Evolutionary conservation across 371 early-diverging fungal genomes (phyloP).

Genomic region (Rhizopus sp.): DNA sequence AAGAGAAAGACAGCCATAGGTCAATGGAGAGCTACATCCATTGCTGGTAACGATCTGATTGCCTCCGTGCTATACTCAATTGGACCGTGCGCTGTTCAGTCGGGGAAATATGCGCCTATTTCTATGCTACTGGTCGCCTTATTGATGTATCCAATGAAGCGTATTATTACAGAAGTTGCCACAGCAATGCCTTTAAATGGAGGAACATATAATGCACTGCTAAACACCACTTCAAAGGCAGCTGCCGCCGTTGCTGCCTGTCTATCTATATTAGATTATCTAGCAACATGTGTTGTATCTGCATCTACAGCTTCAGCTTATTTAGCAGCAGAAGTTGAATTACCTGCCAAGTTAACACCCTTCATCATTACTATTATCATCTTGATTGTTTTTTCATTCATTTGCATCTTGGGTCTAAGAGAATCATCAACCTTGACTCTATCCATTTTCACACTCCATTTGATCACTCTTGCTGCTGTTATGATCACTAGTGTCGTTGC

Average conservation of each 20-base stretch:
- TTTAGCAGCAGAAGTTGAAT: slow-evolving; percentile 43
- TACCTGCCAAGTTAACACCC: slow-evolving; percentile 23
- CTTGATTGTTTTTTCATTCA: slow-evolving; percentile 38
- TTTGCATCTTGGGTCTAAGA: slow-evolving; percentile 38
- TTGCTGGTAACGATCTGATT: slow-evolving; percentile 58
- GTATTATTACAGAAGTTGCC: slow-evolving; percentile 55
- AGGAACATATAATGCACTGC: slow-evolving; percentile 52
- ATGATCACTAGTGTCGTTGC: slow-evolving; percentile 41
- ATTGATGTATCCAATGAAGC: slow-evolving; percentile 54
- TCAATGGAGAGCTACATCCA: slow-evolving; percentile 53
- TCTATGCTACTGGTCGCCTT: slow-evolving; percentile 48
- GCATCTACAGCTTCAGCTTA: slow-evolving; percentile 61
- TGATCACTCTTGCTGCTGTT: slow-evolving; percentile 43
- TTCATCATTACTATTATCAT: slow-evolving; percentile 50
- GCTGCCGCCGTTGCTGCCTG: slow-evolving; percentile 54
- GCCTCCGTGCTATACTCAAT: slow-evolving; percentile 58
- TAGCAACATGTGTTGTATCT: slow-evolving; percentile 58
- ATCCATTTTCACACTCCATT: slow-evolving; percentile 43
- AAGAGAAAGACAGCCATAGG: slow-evolving; percentile 31
- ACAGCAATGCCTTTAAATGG: slow-evolving; percentile 58
- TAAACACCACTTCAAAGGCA: slow-evolving; percentile 49
- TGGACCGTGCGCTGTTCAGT: slow-evolving; percentile 44
- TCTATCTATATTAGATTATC: slow-evolving; percentile 50
- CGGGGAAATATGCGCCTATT: slow-evolving; percentile 59
- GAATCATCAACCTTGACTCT: slow-evolving; percentile 52